Percentiles rank a stretch among this genome's conserved stretches.
Conservation (phyloP, 1,139 yeast genomes). For the Candida sp. region DNA sequence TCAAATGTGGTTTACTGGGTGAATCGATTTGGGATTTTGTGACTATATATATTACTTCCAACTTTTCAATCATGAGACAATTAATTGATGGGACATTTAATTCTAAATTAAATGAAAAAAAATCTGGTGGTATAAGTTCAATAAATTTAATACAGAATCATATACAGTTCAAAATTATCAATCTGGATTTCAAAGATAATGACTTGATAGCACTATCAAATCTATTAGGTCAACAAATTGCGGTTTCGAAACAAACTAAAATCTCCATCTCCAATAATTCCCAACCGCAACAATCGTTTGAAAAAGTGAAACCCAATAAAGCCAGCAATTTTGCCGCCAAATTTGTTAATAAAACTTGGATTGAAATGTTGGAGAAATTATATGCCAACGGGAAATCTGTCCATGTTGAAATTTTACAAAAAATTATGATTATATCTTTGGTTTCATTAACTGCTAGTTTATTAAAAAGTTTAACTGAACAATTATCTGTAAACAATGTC, state of each 20-base stretch:
- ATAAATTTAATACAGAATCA: slow-evolving; percentile 43
- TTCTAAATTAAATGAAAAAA: slow-evolving; percentile 45
- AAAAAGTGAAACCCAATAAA: slow-evolving; percentile 6
- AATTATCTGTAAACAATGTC: slow-evolving; percentile 41
- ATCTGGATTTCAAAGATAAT: slow-evolving; percentile 37
- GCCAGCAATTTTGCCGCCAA: slow-evolving; percentile 44
- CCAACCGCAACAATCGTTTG: slow-evolving; percentile 9
- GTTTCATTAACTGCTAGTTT: slow-evolving; percentile 46
- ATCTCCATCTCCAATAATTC: slow-evolving; percentile 9
- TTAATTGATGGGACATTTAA: slow-evolving; percentile 53
- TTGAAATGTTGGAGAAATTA: slow-evolving; percentile 52
- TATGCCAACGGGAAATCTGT: slow-evolving; percentile 56
- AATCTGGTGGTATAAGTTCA: slow-evolving; percentile 48
- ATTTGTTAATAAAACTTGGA: slow-evolving; percentile 55
- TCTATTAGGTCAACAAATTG: slow-evolving; percentile 39
- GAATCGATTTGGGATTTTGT: slow-evolving; percentile 63
- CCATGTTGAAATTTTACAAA: slow-evolving; percentile 41
- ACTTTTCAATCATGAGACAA: slow-evolving; percentile 45
- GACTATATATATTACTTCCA: slow-evolving; percentile 46
- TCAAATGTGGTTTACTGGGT: slow-evolving; percentile 54
- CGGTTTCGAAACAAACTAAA: slow-evolving; percentile 6
- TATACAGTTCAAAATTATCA: slow-evolving; percentile 39
- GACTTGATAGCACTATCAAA: slow-evolving; percentile 44
- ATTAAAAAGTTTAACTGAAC: slow-evolving; percentile 33
- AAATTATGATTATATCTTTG: slow-evolving; percentile 51